Conservation (phyloP, 192 early-diverging fungal species). For the Mycoemilia scoparia region DNA sequence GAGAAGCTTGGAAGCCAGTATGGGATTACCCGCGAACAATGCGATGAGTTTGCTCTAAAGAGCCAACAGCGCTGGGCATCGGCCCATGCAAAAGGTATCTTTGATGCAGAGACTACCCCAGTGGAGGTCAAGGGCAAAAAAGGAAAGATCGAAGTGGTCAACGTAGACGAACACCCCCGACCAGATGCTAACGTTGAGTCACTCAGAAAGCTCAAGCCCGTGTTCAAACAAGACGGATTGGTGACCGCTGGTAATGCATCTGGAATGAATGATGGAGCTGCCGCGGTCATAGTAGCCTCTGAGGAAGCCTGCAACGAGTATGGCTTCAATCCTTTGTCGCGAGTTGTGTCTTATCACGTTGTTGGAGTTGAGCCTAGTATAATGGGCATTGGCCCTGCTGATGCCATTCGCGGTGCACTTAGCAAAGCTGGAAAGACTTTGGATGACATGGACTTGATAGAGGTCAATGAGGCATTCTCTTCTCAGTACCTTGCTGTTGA, state of each 20-base stretch:
- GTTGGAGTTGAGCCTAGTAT: conserved; percentile 80
- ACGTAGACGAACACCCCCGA: conserved; percentile 77
- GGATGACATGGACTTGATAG: conserved; percentile 75
- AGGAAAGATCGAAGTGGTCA: conserved; percentile 38
- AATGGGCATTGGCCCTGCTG: conserved; percentile 95
- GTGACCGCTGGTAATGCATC: conserved; percentile 92
- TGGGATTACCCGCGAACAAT: conserved; percentile 59
- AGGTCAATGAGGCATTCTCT: conserved; percentile 99
- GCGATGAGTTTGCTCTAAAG: conserved; percentile 64
- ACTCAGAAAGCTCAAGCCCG: conserved; percentile 59
- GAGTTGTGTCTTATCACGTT: conserved; percentile 66
- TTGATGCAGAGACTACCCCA: conserved; percentile 64
- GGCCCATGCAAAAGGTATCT: conserved; percentile 56
- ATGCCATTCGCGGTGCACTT: conserved; percentile 72
- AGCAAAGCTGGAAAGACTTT: conserved; percentile 57
- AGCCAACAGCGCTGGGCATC: conserved; percentile 79
- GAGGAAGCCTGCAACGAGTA: conserved; percentile 69
- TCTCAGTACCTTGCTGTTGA: conserved; percentile 77
- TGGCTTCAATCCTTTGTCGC: conserved; percentile 64
- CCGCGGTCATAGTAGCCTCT: conserved; percentile 64
- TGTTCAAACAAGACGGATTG: conserved; percentile 79
- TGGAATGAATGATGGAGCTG: conserved; percentile 88
- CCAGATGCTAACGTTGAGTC: conserved; percentile 65
- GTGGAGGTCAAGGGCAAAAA: conserved; percentile 68
- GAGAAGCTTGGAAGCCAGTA: conserved; percentile 81